Evolutionary conservation across 305 asterid genomes (phyloP).

Genomic region (Fraxinus velutina): DNA sequence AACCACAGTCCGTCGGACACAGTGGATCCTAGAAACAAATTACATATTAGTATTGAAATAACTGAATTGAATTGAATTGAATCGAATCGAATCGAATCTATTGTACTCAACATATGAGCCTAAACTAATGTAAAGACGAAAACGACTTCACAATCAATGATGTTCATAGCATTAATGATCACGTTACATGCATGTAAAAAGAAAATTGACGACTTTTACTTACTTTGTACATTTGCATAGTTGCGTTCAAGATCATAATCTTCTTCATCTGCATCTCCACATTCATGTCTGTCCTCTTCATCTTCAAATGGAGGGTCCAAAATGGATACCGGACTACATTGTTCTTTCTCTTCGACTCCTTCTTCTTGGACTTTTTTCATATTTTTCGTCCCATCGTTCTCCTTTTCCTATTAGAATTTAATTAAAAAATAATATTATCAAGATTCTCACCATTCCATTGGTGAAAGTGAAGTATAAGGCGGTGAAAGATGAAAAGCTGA

Average conservation of each 20-base stretch:
- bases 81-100: background rate
- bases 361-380: conserved; percentile 11
- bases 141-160: conserved; percentile 23
- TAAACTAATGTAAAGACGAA: conserved; percentile 3
- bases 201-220: conserved; percentile 18
- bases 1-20: conserved; percentile 1
- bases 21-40: conserved; percentile 4
- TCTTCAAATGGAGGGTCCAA: conserved; percentile 73
- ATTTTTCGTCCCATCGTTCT: conserved; percentile 23
- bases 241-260: conserved; percentile 49
- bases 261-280: conserved; percentile 30
- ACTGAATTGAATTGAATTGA: background rate
- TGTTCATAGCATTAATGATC: background rate
- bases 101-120: background rate
- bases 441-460: background rate
- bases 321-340: conserved; percentile 80
- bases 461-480: conserved; percentile 9
- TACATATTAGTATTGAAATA: conserved; percentile 15
- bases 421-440: background rate
- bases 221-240: conserved; percentile 76
- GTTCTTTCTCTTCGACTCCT: conserved; percentile 75
- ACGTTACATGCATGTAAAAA: background rate
- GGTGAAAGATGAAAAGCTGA: background rate
- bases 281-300: conserved; percentile 36
- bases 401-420: conserved; percentile 37